A percentile compares a stretch with the other conserved stretches of the same genome.
phyloP scores from a whole-genome alignment of 1,284 basidiomycete species.

The Peniophora sp. region DNA sequence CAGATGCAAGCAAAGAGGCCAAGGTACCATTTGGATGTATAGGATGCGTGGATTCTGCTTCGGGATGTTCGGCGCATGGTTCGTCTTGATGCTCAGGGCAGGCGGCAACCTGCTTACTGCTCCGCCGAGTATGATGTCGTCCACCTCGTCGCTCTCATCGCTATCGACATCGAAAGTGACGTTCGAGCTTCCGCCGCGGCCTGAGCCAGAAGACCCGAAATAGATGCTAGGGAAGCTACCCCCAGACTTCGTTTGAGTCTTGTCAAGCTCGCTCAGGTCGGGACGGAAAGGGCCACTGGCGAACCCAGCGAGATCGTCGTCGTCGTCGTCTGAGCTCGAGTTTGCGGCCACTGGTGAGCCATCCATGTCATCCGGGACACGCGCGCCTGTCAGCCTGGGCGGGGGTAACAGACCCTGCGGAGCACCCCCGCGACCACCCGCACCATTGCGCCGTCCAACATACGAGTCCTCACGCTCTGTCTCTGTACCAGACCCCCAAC shows the following conservation, averaged over 20 bases:
- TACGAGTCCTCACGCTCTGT: no score
- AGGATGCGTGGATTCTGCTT: slow-evolving; percentile 44
- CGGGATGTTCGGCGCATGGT: slow-evolving; percentile 4
- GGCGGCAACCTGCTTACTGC: slow-evolving; percentile 2
- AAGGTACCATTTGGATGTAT: slow-evolving; percentile 89
- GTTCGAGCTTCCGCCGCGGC: slow-evolving; percentile 15
- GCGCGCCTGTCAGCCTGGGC: no score
- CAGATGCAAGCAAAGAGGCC: slow-evolving; percentile 9
- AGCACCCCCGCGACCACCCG: no score
- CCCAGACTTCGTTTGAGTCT: slow-evolving; percentile 39
- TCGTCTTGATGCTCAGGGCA: slow-evolving; percentile 6
- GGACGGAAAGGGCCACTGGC: slow-evolving; percentile 43
- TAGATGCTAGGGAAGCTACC: slow-evolving; percentile 70
- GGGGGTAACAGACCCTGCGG: no score
- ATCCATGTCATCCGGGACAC: no score
- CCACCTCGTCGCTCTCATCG: slow-evolving; percentile 30
- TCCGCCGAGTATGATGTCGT: slow-evolving; percentile 13
- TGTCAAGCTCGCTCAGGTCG: slow-evolving; percentile 55
- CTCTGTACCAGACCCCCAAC: slow-evolving; percentile 10
- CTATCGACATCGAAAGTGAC: slow-evolving; percentile 25
- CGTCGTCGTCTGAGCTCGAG: no score
- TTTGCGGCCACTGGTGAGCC: no score
- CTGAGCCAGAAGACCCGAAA: slow-evolving; percentile 46
- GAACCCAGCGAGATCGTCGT: no score
- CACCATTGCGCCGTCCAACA: no score